Percentiles rank a stretch among this genome's conserved stretches.
Evolutionary conservation across 768 basidiomycete genomes (phyloP).

Genomic region (Tricholoma bakamatsutake): DNA sequence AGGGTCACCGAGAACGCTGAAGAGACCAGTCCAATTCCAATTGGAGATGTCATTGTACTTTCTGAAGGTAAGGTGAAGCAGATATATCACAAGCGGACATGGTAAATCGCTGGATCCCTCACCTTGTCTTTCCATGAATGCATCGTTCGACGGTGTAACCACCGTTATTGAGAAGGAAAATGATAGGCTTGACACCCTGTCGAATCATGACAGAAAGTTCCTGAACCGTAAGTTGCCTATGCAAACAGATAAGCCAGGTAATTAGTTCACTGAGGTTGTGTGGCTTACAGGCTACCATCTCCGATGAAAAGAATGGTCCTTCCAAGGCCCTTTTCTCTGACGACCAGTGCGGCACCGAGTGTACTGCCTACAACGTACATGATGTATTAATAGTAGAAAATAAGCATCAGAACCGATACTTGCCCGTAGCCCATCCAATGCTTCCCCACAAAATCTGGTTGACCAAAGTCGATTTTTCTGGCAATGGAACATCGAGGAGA

Average conservation of each 20-base stretch:
- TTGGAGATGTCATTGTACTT: conserved; percentile 84
- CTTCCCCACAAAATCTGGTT: conserved; percentile 87
- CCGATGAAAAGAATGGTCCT: conserved; percentile 83
- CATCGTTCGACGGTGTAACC: conserved; percentile 87
- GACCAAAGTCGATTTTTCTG: conserved; percentile 58
- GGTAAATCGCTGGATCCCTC: not conserved
- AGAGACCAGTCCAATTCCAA: conserved; percentile 70
- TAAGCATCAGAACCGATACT: conserved; percentile 10
- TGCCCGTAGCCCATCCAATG: conserved; percentile 86
- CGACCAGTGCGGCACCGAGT: conserved; percentile 79
- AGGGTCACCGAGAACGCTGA: conserved; percentile 53
- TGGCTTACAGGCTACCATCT: conserved; percentile 68
- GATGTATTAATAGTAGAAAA: not conserved
- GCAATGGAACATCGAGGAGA: conserved; percentile 74
- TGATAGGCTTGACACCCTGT: conserved; percentile 67
- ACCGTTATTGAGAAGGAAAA: conserved; percentile 77
- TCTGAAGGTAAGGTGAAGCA: conserved; percentile 24
- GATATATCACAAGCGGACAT: not conserved
- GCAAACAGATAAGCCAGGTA: not conserved
- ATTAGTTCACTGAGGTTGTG: not conserved
- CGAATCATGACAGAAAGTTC: conserved; percentile 83
- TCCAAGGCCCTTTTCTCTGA: conserved; percentile 50
- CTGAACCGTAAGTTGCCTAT: conserved; percentile 72
- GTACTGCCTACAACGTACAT: conserved; percentile 38
- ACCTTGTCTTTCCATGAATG: conserved; percentile 61